phyloP scores from a whole-genome alignment of 1,139 yeast species.

The Williopsis jadinii region DNA sequence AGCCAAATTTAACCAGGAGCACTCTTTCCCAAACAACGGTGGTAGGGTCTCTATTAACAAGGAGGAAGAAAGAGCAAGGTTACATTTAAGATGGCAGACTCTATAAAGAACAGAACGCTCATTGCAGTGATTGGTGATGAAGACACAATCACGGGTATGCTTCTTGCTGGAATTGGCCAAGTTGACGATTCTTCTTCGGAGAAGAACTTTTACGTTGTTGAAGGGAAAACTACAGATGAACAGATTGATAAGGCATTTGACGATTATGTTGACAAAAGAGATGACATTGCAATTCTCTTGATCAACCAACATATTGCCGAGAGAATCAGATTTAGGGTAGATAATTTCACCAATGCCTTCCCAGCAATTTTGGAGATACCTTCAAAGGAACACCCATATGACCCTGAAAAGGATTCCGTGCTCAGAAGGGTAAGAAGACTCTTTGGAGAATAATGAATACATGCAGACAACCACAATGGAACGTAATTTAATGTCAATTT shows the following conservation, averaged over 20 bases:
- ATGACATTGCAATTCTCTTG: slow-evolving; percentile 86
- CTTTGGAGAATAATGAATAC: slow-evolving; percentile 67
- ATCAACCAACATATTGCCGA: slow-evolving; percentile 96
- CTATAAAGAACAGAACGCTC: slow-evolving; percentile 54
- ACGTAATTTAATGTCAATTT: too few species aligned
- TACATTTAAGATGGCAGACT: slow-evolving; percentile 5
- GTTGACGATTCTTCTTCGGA: slow-evolving; percentile 52
- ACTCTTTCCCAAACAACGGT: too few species aligned
- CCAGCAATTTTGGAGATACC: slow-evolving; percentile 98
- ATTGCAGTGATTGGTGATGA: slow-evolving; percentile 95
- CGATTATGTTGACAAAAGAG: slow-evolving; percentile 64
- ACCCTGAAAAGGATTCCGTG: slow-evolving; percentile 96
- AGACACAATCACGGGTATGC: slow-evolving; percentile 93
- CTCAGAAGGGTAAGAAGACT: slow-evolving; percentile 89
- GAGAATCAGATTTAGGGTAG: slow-evolving; percentile 75
- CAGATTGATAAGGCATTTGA: slow-evolving; percentile 73
- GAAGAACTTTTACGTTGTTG: slow-evolving; percentile 78
- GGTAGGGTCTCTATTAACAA: too few species aligned
- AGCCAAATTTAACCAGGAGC: too few species aligned
- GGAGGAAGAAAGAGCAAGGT: too few species aligned
- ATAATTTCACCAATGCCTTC: slow-evolving; percentile 80
- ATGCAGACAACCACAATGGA: not conserved
- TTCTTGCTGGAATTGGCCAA: slow-evolving; percentile 95
- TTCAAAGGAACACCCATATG: slow-evolving; percentile 95
- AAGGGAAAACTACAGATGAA: slow-evolving; percentile 71